phyloP scores from a whole-genome alignment of 257 asterid species.

The Ehretia macrophylla region DNA sequence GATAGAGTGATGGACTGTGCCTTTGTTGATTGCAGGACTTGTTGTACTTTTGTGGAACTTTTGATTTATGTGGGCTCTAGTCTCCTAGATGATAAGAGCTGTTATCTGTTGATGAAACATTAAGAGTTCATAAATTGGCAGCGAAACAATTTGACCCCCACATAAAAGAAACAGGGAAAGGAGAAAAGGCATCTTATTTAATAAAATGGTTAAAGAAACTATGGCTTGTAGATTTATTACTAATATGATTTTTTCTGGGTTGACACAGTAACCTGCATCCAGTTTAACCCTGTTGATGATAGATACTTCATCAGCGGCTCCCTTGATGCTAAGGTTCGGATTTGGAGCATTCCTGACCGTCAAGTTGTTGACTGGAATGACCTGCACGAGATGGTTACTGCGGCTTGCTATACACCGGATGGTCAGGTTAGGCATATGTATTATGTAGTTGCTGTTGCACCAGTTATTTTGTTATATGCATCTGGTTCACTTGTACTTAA shows the following conservation, averaged over 20 bases:
- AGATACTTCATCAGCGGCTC: slow-evolving; percentile 98
- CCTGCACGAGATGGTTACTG: slow-evolving; percentile 98
- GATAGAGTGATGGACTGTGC: neutral
- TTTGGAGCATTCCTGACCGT: slow-evolving; percentile 95
- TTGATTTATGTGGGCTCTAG: slow-evolving; percentile 68
- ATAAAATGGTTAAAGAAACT: too few species aligned
- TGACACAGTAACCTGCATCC: slow-evolving; percentile 98
- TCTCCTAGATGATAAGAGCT: slow-evolving; percentile 59
- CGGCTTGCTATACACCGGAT: slow-evolving; percentile 98
- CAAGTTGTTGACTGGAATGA: slow-evolving; percentile 98
- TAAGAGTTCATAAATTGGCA: too few species aligned
- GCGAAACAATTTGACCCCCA: too few species aligned
- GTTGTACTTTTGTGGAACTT: neutral
- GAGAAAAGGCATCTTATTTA: too few species aligned
- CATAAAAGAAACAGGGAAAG: too few species aligned
- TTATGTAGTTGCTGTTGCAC: slow-evolving; percentile 14
- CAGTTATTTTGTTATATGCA: slow-evolving; percentile 9
- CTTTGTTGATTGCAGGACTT: slow-evolving; percentile 1
- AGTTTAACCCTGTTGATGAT: slow-evolving; percentile 96
- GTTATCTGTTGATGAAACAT: slow-evolving; percentile 49
- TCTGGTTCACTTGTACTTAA: slow-evolving; percentile 15
- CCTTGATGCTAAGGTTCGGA: slow-evolving; percentile 95
- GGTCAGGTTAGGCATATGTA: slow-evolving; percentile 72
- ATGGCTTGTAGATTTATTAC: neutral
- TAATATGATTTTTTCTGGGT: slow-evolving; percentile 13